Percentiles rank a stretch among this genome's conserved stretches.
phyloP scores from a whole-genome alignment of 2,329 filamentous ascomycete species.

The Rhynchosporium agropyri region DNA sequence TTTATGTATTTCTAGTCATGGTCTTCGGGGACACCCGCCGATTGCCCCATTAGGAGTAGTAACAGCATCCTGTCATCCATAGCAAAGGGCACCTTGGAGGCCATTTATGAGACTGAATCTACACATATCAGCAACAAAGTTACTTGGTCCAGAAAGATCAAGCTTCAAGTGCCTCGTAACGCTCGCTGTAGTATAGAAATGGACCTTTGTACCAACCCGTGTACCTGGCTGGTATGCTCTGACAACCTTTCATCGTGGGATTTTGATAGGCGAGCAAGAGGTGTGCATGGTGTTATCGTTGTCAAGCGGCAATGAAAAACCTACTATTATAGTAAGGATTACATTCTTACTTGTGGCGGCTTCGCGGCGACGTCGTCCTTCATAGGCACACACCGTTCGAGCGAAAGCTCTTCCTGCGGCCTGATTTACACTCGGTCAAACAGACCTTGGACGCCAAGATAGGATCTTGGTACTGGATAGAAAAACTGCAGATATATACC shows the following conservation, averaged over 20 bases:
- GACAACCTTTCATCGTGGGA: neutral
- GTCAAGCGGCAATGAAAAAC: neutral
- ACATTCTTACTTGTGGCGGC: neutral
- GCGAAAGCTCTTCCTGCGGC: neutral
- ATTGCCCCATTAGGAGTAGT: neutral
- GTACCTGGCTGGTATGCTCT: neutral
- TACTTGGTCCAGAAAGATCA: neutral
- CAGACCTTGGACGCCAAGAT: slow-evolving; percentile 13
- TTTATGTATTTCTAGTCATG: neutral
- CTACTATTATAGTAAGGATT: neutral
- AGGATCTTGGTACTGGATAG: neutral
- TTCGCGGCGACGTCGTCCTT: slow-evolving; percentile 3
- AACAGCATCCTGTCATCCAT: neutral
- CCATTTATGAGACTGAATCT: slow-evolving; percentile 7
- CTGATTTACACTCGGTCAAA: neutral
- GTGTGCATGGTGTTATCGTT: slow-evolving; percentile 6
- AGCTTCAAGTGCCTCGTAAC: neutral
- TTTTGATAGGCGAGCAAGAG: neutral
- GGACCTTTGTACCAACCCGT: too few species aligned
- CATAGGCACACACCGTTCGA: slow-evolving; percentile 5
- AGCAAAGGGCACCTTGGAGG: neutral
- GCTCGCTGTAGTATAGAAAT: neutral
- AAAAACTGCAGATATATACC: neutral
- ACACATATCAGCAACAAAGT: neutral
- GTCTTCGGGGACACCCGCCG: neutral